Conservation (phyloP, 805 yeast species). For the Suhomyces prunicola region DNA sequence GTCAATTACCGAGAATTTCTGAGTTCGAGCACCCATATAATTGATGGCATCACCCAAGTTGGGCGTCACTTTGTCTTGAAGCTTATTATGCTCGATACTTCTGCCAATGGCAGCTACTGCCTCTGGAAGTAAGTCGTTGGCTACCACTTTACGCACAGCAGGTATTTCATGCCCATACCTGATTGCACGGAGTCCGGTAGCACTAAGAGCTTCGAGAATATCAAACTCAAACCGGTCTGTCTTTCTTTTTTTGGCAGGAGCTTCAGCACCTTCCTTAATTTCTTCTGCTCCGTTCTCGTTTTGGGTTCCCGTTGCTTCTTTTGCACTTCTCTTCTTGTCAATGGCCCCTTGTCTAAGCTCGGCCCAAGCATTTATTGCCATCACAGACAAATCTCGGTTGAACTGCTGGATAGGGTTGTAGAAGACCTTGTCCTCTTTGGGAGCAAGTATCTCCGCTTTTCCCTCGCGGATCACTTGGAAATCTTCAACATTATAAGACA, state of each 20-base stretch:
- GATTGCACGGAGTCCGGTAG: slow-evolving; percentile 92
- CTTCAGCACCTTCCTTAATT: slow-evolving; percentile 32
- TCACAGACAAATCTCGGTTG: slow-evolving; percentile 84
- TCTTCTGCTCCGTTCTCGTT: slow-evolving; percentile 11
- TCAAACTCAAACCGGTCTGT: slow-evolving; percentile 34
- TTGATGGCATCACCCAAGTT: slow-evolving; percentile 90
- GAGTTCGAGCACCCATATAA: slow-evolving; percentile 55
- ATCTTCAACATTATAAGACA: slow-evolving; percentile 22
- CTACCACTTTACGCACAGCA: slow-evolving; percentile 65
- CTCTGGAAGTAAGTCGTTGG: slow-evolving; percentile 82
- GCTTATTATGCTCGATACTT: slow-evolving; percentile 66
- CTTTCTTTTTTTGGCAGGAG: neutral
- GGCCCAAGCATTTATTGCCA: slow-evolving; percentile 85
- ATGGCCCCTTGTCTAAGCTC: slow-evolving; percentile 49
- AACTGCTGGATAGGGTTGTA: slow-evolving; percentile 97
- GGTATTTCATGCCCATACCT: slow-evolving; percentile 93
- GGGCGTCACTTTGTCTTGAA: slow-evolving; percentile 54
- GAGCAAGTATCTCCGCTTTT: slow-evolving; percentile 74
- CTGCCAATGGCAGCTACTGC: slow-evolving; percentile 81
- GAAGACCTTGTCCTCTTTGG: slow-evolving; percentile 80
- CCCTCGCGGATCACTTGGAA: slow-evolving; percentile 62
- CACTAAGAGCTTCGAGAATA: slow-evolving; percentile 87
- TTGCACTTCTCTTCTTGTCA: slow-evolving; percentile 23
- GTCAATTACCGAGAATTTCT: slow-evolving; percentile 79
- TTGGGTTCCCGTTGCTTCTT: slow-evolving; percentile 6